Percentiles rank a stretch among this genome's conserved stretches.
Conservation (phyloP, 345 rosid genomes). For the Euphorbia lathyris region DNA sequence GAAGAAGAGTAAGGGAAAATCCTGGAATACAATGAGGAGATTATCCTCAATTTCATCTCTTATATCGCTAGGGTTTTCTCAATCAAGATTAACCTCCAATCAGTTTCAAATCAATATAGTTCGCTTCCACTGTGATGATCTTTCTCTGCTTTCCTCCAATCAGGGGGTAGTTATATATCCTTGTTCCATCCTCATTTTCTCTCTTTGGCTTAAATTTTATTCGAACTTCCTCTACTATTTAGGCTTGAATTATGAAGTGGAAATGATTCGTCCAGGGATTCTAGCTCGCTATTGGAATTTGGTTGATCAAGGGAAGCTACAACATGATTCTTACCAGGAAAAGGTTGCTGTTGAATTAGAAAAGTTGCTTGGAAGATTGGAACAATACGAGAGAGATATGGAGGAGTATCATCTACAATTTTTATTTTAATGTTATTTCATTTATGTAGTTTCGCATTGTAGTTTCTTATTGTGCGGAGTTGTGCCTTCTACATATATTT, state of each 20-base stretch:
- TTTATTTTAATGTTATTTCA: neutral
- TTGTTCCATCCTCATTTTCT: no score
- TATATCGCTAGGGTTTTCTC: constrained; percentile 15
- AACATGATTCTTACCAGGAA: constrained; percentile 77
- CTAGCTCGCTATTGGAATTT: constrained; percentile 49
- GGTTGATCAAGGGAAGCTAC: constrained; percentile 70
- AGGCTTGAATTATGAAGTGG: neutral
- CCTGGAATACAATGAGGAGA: constrained; percentile 28
- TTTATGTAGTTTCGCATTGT: no score
- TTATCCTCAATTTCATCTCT: constrained; percentile 32
- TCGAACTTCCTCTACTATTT: no score
- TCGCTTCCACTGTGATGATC: constrained; percentile 37
- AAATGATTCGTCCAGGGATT: constrained; percentile 37
- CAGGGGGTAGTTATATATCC: no score
- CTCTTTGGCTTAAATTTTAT: no score
- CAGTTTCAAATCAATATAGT: constrained; percentile 21
- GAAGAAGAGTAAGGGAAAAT: neutral
- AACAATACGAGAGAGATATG: constrained; percentile 82
- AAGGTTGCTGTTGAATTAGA: constrained; percentile 61
- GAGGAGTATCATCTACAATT: constrained; percentile 68
- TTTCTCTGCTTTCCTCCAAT: constrained; percentile 20
- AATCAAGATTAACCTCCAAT: constrained; percentile 19
- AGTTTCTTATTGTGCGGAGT: no score
- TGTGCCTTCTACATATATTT: constrained; percentile 8
- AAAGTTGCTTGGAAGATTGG: constrained; percentile 63